Base-by-base conservation (phyloP, 2,329 filamentous ascomycete species). In the Emericellopsis atlantica region DNA sequence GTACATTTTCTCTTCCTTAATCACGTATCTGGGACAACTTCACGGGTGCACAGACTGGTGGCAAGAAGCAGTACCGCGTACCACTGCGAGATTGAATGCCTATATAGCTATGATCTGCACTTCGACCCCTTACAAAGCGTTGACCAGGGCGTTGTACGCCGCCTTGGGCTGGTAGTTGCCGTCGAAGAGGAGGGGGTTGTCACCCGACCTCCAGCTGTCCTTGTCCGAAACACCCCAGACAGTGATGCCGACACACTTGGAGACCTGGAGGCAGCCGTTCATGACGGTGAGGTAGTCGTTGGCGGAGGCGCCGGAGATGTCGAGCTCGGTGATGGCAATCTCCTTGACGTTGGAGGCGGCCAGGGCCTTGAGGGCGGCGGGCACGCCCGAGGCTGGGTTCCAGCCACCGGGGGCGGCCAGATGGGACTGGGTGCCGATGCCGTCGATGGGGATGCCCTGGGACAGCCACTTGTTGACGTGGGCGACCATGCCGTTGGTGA, bases 251-350 rank as follows among this genome's bases (percentile, higher is more conserved):
- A 81, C 69, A 52, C 79, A 84, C 54, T 76, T 74, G 8, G 62
- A 43, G 38, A 76, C 60, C 16, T 67, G 59, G 24, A 81, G 54
- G 49, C 80, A 84, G 7, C 72, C 78, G 37, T 72, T 67, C 46
- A 67, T 65, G 22, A 75, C 67, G 33, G 69, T 66, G 15, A 68
- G 56, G 50, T 80, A 84, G 55, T 83, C 79, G 21, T 58, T 57
- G 6, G 68, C 48, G n/a, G 67, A 60, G 9, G 74, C 76, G 15
- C 64, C 62, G 39, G 70, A 68, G 50, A 86, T 83, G 51, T 86
- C 81, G 18, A 83, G 66, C 60, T 83, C 79, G 2, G 79, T 83
- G 37, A 82, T 66, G 5, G 79, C 78, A 26, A 80, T 68, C 51
- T 83, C 76, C 36, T 57, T 58, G 16, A 65, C 56, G n/a, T 66